Conservation (phyloP, 352 stramenopile species). For the Phytophthora ramorum region DNA sequence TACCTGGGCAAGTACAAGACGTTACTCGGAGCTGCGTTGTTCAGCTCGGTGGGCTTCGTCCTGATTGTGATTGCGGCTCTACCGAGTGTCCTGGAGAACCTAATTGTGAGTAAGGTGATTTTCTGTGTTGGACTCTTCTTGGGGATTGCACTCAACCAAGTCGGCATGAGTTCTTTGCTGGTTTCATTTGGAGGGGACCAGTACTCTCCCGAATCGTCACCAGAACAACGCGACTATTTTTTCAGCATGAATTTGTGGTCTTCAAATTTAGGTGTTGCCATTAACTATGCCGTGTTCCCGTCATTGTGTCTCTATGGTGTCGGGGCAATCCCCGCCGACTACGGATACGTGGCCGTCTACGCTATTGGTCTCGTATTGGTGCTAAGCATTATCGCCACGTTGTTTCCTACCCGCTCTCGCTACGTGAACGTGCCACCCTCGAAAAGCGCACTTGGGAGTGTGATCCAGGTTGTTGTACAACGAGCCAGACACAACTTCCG, state of each 20-base stretch:
- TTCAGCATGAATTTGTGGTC: constrained; percentile 84
- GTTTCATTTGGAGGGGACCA: constrained; percentile 68
- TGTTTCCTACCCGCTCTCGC: constrained; percentile 42
- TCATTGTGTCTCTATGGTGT: constrained; percentile 75
- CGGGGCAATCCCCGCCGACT: constrained; percentile 42
- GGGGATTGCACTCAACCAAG: constrained; percentile 52
- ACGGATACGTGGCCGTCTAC: constrained; percentile 56
- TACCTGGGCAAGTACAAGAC: constrained; percentile 51
- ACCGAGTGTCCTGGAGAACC: constrained; percentile 40
- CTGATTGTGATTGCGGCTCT: constrained; percentile 53
- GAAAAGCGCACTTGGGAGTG: constrained; percentile 44
- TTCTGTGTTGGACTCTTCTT: constrained; percentile 64
- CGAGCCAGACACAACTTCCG: constrained; percentile 32
- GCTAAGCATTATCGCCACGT: constrained; percentile 34
- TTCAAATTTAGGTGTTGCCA: constrained; percentile 72
- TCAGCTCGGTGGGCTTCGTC: constrained; percentile 55
- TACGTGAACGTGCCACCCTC: constrained; percentile 55
- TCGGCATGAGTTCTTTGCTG: constrained; percentile 60
- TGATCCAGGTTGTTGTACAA: constrained; percentile 49
- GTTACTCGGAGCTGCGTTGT: constrained; percentile 21
- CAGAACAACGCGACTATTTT: constrained; percentile 58
- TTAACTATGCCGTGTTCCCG: constrained; percentile 79
- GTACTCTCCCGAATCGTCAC: constrained; percentile 48
- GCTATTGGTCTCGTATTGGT: constrained; percentile 52
- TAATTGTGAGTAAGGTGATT: constrained; percentile 45